Evolutionary conservation across 352 stramenopile genomes (phyloP), one percentile per base, ranked within the genome.

Genomic region (Saprolegnia parasitica): DNA sequence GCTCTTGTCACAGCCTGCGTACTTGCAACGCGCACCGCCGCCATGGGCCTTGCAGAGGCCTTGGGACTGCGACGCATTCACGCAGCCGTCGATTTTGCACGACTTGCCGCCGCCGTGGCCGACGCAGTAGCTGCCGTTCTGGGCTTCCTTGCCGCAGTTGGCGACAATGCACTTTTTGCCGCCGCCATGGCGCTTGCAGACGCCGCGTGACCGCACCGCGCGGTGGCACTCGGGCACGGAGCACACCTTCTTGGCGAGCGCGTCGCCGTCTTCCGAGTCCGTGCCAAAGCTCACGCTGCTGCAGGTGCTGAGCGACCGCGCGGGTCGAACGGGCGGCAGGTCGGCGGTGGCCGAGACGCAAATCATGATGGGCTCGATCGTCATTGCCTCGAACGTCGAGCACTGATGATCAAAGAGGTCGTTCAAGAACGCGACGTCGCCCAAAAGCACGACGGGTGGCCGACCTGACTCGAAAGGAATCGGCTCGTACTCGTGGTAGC

Each of bases 61-160:
- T 72, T 93, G 84, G 5, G 86, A 94, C 76, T 94, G 86, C 0
- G 86, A 84, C 13, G 86, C 84, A 75, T 94, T 94, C 45, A 83
- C 79, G 71, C 86, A 94, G 3, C 77, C 81, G 0, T 86, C 83
- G 32, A 90, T 78, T 73, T 92, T 92, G 78, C 86, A 94, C 71
- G 90, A 91, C 75, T 94, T 94, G 72, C 86, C 86, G 35, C 86
- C 86, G 60, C 86, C 86, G 75, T 94, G 86, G 65, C 86, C 83
- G 26, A 94, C 91, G 74, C 86, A 94, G 49, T 91, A 93, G 72
- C 91, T 84, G 35, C 86, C 84, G 74, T 91, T 91, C 75, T 94
- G 86, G 65, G 81, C 90, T 71, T 81, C 90, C 76, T 94, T 94
- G 66, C 88, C 90, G 76, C 86, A 94, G 29, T 84, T 84, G 18